Conservation (phyloP, 768 basidiomycete genomes). For the Lactarius psammicola region DNA sequence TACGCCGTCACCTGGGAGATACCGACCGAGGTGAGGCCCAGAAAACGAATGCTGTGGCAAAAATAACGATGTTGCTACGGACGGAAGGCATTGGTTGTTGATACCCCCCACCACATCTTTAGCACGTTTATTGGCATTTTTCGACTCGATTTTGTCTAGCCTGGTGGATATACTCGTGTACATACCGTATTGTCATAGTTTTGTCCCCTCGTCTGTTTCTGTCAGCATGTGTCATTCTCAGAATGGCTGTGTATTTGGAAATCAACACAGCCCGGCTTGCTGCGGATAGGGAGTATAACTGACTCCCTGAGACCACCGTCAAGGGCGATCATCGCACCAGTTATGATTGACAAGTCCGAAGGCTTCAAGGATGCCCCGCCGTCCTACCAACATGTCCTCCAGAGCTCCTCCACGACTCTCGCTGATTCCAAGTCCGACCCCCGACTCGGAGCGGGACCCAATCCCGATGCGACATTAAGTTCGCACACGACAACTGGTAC, state of each 20-base stretch:
- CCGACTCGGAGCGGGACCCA: no score
- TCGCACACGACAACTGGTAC: background rate
- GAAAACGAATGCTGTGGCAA: background rate
- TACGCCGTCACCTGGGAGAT: background rate
- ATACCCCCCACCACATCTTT: background rate
- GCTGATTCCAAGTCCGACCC: background rate
- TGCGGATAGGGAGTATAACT: background rate
- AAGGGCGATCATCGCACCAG: background rate
- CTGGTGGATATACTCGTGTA: background rate
- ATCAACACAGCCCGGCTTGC: background rate
- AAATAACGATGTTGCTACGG: background rate
- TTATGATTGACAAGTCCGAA: constrained; percentile 26
- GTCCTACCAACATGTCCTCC: constrained; percentile 19
- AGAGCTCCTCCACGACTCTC: background rate
- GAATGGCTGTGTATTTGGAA: background rate
- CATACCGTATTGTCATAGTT: background rate
- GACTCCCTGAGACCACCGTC: background rate
- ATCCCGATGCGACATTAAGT: background rate
- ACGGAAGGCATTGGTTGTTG: background rate
- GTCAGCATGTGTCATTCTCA: background rate
- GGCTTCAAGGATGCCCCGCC: constrained; percentile 23
- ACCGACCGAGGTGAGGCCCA: background rate
- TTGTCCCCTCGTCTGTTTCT: constrained; percentile 1
- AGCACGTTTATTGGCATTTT: background rate
- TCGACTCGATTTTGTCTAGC: constrained; percentile 5